A percentile compares a stretch with the other conserved stretches of the same genome.
Evolutionary conservation across 352 stramenopile species (phyloP).

Genomic region (Phytophthora ramorum): DNA sequence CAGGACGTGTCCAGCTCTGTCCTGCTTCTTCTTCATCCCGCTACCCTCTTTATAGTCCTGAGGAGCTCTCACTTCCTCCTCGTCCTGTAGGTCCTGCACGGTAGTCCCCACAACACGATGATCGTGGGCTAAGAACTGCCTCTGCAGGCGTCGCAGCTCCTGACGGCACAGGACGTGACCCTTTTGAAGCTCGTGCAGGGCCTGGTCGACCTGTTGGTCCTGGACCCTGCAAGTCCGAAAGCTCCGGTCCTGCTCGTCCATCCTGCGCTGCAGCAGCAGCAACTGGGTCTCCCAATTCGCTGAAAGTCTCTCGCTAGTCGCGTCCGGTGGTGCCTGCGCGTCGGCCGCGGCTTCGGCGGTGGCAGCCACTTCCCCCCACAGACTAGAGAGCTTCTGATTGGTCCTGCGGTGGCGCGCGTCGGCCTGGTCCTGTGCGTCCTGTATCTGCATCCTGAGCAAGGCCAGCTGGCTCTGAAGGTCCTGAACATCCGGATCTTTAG

Average conservation of each 20-base stretch:
- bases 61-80: not conserved
- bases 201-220: not conserved
- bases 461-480: conserved; percentile 9
- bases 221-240: not conserved
- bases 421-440: conserved; percentile 1
- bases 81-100: not conserved
- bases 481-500: not conserved
- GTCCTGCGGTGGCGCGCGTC: conserved; percentile 6
- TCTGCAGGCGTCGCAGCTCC: conserved; percentile 23
- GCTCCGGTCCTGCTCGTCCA: conserved; percentile 2
- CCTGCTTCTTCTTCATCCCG: conserved; percentile 6
- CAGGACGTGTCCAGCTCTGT: conserved; percentile 6
- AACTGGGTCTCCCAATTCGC: conserved; percentile 14
- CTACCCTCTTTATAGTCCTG: not conserved
- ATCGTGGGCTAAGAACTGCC: conserved; percentile 15
- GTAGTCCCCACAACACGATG: conserved; percentile 4
- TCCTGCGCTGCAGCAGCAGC: not conserved
- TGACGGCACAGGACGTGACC: conserved; percentile 2
- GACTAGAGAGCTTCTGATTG: conserved; percentile 10
- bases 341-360: conserved; percentile 5
- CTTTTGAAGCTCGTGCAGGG: conserved; percentile 12
- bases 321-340: conserved; percentile 10
- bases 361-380: conserved; percentile 22
- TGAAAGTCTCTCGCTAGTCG: not conserved
- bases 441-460: conserved; percentile 6